Conservation (phyloP, 73 alveolate genomes). For the Paramecium caudatum region DNA sequence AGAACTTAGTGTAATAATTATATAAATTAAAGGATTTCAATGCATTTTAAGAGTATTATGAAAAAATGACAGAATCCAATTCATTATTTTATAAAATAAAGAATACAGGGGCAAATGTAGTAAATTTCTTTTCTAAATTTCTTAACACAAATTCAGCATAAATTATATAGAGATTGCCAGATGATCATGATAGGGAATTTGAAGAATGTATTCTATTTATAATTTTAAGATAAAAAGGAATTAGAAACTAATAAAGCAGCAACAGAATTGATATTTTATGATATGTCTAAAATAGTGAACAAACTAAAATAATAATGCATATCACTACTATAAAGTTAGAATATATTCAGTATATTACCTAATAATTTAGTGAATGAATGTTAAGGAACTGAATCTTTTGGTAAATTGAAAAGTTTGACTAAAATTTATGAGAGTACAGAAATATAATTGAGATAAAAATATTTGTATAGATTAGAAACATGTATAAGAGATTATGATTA, state of each 20-base stretch:
- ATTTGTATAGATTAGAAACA: background rate
- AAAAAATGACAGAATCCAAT: background rate
- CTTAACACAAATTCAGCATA: background rate
- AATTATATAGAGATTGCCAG: background rate
- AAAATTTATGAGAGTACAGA: background rate
- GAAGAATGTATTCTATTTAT: background rate
- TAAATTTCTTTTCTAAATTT: background rate
- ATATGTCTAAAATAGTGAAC: background rate
- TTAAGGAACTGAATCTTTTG: constrained; percentile 18
- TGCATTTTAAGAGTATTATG: background rate
- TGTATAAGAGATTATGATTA: background rate
- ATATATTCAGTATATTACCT: background rate
- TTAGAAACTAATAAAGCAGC: background rate
- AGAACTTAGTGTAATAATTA: background rate
- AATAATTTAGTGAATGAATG: background rate
- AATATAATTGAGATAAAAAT: constrained; percentile 1
- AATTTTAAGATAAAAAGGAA: background rate
- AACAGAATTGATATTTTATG: background rate
- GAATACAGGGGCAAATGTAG: background rate
- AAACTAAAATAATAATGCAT: background rate
- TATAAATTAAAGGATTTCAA: background rate
- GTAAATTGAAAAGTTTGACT: background rate
- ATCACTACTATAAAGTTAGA: background rate
- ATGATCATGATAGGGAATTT: background rate
- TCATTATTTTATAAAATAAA: background rate